A percentile compares a stretch with the other conserved stretches of the same genome.
phyloP scores from a whole-genome alignment of 495 filamentous ascomycete genomes.

The Podospora pseudopauciseta region DNA sequence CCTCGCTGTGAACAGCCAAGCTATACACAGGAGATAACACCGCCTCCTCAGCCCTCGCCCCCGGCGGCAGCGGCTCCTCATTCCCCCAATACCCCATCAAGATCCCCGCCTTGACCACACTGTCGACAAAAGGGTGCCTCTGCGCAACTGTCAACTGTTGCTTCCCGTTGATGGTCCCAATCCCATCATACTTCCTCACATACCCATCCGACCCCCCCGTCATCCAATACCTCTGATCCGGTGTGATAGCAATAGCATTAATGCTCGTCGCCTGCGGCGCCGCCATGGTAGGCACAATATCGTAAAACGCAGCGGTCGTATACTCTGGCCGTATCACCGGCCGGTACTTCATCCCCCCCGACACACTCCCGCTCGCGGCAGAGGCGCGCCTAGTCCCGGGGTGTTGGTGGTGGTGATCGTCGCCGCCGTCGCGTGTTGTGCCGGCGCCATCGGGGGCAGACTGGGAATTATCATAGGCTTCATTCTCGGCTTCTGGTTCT shows the following conservation, averaged over 20 bases:
- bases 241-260: slow-evolving; percentile 86
- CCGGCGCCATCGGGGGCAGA: slow-evolving; percentile 31
- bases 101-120: slow-evolving; percentile 88
- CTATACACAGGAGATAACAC: slow-evolving; percentile 86
- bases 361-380: slow-evolving; percentile 34
- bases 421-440: not conserved
- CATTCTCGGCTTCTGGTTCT: slow-evolving; percentile 18
- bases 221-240: slow-evolving; percentile 94
- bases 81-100: slow-evolving; percentile 98
- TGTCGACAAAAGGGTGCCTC: slow-evolving; percentile 94
- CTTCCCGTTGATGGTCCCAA: slow-evolving; percentile 91
- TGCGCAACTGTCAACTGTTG: slow-evolving; percentile 92
- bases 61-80: slow-evolving; percentile 48
- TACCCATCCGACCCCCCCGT: slow-evolving; percentile 92
- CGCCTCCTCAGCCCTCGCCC: slow-evolving; percentile 47
- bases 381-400: slow-evolving; percentile 40
- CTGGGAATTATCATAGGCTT: slow-evolving; percentile 33
- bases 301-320: slow-evolving; percentile 79
- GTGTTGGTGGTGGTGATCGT: not conserved
- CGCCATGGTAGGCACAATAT: slow-evolving; percentile 95
- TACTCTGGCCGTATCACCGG: slow-evolving; percentile 76
- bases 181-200: slow-evolving; percentile 92
- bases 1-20: slow-evolving; percentile 82
- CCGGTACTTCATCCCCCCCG: slow-evolving; percentile 45
- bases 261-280: slow-evolving; percentile 94